Conservation (phyloP, 495 filamentous ascomycete genomes). For the Penicillium longicatenatum region DNA sequence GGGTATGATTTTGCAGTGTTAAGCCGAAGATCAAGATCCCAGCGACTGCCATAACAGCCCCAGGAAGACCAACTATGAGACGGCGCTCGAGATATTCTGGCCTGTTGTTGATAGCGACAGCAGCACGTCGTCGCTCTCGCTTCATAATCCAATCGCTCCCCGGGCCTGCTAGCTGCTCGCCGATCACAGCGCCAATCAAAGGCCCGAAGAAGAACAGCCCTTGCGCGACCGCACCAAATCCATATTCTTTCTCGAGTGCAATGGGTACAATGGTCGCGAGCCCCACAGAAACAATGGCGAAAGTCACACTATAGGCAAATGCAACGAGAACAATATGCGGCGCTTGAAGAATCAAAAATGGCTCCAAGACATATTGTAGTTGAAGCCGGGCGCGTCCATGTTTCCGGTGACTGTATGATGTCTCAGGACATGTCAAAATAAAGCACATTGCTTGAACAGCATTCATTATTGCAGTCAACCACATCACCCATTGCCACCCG, state of each 20-base stretch:
- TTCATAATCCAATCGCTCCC: slow-evolving; percentile 5
- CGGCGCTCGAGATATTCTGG: background rate
- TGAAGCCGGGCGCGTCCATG: background rate
- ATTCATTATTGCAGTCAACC: slow-evolving; percentile 4
- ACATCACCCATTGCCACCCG: slow-evolving; percentile 3
- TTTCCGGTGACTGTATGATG: background rate
- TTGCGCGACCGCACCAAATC: slow-evolving; percentile 1
- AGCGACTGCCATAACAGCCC: background rate
- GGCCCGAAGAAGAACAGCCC: slow-evolving; percentile 7
- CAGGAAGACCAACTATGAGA: slow-evolving; percentile 1
- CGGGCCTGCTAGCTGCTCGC: background rate
- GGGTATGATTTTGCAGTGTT: slow-evolving; percentile 1
- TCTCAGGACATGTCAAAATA: slow-evolving; percentile 1
- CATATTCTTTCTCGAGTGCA: background rate
- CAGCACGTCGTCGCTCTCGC: background rate
- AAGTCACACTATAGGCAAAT: slow-evolving; percentile 3
- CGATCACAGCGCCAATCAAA: slow-evolving; percentile 2
- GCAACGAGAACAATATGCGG: slow-evolving; percentile 1
- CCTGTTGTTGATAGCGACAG: background rate
- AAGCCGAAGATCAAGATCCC: slow-evolving; percentile 4
- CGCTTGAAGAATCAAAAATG: slow-evolving; percentile 4
- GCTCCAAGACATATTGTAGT: background rate
- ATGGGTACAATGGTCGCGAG: slow-evolving; percentile 3
- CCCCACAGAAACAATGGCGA: slow-evolving; percentile 5
- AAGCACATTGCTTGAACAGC: slow-evolving; percentile 1